Conservation (phyloP, 306 rosid species). For the Prunus persica region Prunus_persica_NCBIv2 NC_034010.1:22857501-22858000, state of each 20-base stretch:
- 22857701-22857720: not conserved
- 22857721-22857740: not conserved
- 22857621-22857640: not conserved
- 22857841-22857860: not conserved
- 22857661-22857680: not conserved
- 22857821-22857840: too few species aligned
- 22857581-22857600: not conserved
- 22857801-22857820: not conserved
- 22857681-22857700: not conserved
- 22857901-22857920: not conserved
- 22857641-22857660: not conserved
- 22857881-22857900: not conserved
- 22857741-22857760: not conserved
- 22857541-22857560: not conserved
- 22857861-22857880: not conserved
- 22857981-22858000: conserved; percentile 52
- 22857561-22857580: not conserved
- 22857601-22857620: not conserved
- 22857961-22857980: conserved; percentile 54
- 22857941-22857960: conserved; percentile 63
- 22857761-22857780: too few species aligned
- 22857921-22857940: conserved; percentile 30
- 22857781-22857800: not conserved
- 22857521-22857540: not conserved
- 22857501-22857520: not conserved